Base-by-base conservation (phyloP, 164 flowering plant genomes). In the Annona squamosa region DNA sequence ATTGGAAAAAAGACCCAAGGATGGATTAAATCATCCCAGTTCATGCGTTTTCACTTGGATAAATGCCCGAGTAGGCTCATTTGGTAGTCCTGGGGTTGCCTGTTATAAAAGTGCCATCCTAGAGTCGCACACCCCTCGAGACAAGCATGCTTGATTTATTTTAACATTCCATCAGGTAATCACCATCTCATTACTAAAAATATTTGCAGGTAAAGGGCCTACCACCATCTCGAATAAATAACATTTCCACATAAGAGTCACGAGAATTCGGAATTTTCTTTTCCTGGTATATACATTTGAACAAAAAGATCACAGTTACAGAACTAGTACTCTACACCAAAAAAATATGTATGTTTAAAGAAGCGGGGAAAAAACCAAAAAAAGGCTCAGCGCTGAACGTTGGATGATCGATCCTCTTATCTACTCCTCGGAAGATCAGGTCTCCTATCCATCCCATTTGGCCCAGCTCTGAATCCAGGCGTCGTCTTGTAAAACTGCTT, bases 391-490 rank as follows among this genome's bases (percentile, higher is more conserved):
- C 59, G 13, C 13, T 12, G 59, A 16, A 52, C 45, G 13, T 37
- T n/a, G 37, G 19, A 9, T 3, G 5, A 43, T 5, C 4, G 45
- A 71, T 74, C 80, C 63, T 80, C 75, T 5, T 83, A 83, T 73
- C 85, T 77, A 69, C 82, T 81, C 47, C 79, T 79, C 3, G 86
- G 76, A 12, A 57, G 71, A 75, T 80, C 81, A 2, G 75, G 77
- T 17, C 76, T 71, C 84, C 85, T 69, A 43, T 73, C 70, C 43
- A 45, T 13, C 17, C 79, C 64, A 0, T 74, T 69, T 26, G 70
- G 81, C 61, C 78, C 71, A 7, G 64, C 71, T 16, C 63, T 71
- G 48, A 17, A 70, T 0, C 74, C 76, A 1, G 75, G 73, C 4
- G 70, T 64, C 6, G 69, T 63, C 59, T 81, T 82, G 63, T 82